Evolutionary conservation across 192 early-diverging fungal genomes (phyloP).

Genomic region (Fimicolochytrium jonesii): DNA sequence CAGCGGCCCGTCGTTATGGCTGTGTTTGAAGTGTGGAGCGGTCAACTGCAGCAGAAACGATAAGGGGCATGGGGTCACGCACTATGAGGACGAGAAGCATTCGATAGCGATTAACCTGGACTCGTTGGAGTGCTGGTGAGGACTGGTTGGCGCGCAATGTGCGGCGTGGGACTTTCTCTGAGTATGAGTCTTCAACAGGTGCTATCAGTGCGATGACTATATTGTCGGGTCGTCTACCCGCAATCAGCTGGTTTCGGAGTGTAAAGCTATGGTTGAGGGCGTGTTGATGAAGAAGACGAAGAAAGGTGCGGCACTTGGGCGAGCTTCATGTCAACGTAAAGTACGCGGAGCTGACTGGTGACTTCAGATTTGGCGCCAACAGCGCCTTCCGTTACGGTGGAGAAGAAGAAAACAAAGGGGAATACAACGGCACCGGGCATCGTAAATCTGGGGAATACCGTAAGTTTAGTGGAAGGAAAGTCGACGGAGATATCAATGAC

Average conservation of each 20-base stretch:
- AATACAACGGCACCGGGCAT: slow-evolving; percentile 46
- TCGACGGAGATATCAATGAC: too few species aligned
- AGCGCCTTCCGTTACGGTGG: not conserved
- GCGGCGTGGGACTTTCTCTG: not conserved
- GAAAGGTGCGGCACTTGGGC: too few species aligned
- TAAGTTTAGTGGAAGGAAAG: too few species aligned
- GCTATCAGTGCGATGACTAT: slow-evolving; percentile 41
- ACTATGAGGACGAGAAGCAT: slow-evolving; percentile 22
- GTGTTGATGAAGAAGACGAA: not conserved
- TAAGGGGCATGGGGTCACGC: slow-evolving; percentile 28
- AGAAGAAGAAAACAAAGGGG: slow-evolving; percentile 4
- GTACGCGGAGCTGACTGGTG: too few species aligned
- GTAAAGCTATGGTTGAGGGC: slow-evolving; percentile 18
- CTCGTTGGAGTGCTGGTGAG: slow-evolving; percentile 30
- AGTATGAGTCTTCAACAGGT: slow-evolving; percentile 4
- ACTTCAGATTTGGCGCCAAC: too few species aligned
- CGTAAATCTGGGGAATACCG: slow-evolving; percentile 69
- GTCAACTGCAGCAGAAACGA: slow-evolving; percentile 35
- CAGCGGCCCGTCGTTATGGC: slow-evolving; percentile 25
- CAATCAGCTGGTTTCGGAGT: slow-evolving; percentile 34
- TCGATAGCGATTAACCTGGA: slow-evolving; percentile 26
- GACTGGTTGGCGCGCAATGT: not conserved
- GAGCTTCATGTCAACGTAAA: too few species aligned
- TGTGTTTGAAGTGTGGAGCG: slow-evolving; percentile 35
- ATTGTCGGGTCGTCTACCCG: slow-evolving; percentile 7